Evolutionary conservation across 2,329 filamentous ascomycete species (phyloP), one percentile per base, ranked within the genome.

Genomic region (Beauveria medogensis): DNA sequence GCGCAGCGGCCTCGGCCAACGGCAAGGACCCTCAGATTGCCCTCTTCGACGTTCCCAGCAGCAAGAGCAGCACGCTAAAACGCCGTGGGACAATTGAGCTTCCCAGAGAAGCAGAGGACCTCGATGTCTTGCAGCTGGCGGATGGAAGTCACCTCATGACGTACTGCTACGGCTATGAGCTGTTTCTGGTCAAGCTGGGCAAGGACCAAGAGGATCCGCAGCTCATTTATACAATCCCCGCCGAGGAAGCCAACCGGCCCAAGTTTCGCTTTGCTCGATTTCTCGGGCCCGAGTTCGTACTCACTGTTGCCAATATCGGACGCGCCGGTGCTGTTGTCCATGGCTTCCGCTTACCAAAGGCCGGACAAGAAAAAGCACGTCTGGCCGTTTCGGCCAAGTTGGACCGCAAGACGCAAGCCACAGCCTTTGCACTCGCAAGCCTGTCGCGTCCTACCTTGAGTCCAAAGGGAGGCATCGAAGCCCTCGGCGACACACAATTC

Each of bases 41-140:
- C 28, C 75, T 96, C 47, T 96, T 96, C 70, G 83, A 90, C 70
- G 75, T 96, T 44, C 95, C 96, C 70, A 83, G 90, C 70, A 76
- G 78, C 1, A 75, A 78, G 1, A 82, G 77, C 41, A 81, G 75
- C 41, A 58, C 63, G 12, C 80, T 80, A 62, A 81, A 77, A 67
- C 63, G 73, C 53, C 77, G 77, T 67, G 81, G 80, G 30, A 73
- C 77, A 56, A 66, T 87, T 58, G 78, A 82, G 63, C 72, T 84
- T 46, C 68, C 73, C 18, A 78, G 74, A 65, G 84, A 88, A 69
- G 86, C 85, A 1, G 84, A 84, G 68, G 90, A 92, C 71, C 67
- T 92, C 55, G 90, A 92, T 69, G 79, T 92, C 51, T 54, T 75
- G 5, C 85, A 89, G 72, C 82, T 79, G 7, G 81, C 80, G 16